Conservation (phyloP, 2,329 filamentous ascomycete genomes). For the Aquanectria penicillioides region DNA sequence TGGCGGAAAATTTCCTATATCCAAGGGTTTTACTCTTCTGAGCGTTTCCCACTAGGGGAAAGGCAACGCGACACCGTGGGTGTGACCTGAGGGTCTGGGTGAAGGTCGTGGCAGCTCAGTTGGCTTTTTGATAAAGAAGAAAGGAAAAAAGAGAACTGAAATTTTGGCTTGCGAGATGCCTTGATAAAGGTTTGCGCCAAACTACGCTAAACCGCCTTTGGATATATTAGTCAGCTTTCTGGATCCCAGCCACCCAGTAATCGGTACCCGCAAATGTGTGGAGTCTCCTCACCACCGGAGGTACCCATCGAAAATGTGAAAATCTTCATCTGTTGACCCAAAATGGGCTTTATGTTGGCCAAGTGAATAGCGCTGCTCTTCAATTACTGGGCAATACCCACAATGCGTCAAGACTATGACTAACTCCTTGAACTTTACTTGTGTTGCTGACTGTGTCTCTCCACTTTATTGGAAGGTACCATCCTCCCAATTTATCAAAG, state of each 20-base stretch:
- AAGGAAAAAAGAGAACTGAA: conserved; percentile 51
- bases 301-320: too few relatives aligned
- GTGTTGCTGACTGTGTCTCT: too few relatives aligned
- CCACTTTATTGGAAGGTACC: too few relatives aligned
- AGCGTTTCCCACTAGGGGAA: conserved; percentile 61
- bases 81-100: conserved; percentile 50
- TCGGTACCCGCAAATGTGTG: too few relatives aligned
- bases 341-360: too few relatives aligned
- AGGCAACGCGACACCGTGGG: conserved; percentile 72
- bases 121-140: conserved; percentile 71
- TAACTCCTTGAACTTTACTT: too few relatives aligned
- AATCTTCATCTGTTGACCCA: too few relatives aligned
- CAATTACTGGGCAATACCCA: too few relatives aligned
- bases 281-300: too few relatives aligned
- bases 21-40: conserved; percentile 69
- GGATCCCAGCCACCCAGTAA: not conserved
- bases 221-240: conserved; percentile 27
- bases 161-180: conserved; percentile 36
- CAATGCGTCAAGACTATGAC: too few relatives aligned
- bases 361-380: too few relatives aligned
- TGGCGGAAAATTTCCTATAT: conserved; percentile 71
- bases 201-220: conserved; percentile 35
- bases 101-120: conserved; percentile 72
- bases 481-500: too few relatives aligned
- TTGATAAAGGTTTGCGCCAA: conserved; percentile 37